Percentiles rank a stretch among this genome's conserved stretches.
Evolutionary conservation across 371 early-diverging fungal species (phyloP).

Genomic region (Rhizopus stolonifer): DNA sequence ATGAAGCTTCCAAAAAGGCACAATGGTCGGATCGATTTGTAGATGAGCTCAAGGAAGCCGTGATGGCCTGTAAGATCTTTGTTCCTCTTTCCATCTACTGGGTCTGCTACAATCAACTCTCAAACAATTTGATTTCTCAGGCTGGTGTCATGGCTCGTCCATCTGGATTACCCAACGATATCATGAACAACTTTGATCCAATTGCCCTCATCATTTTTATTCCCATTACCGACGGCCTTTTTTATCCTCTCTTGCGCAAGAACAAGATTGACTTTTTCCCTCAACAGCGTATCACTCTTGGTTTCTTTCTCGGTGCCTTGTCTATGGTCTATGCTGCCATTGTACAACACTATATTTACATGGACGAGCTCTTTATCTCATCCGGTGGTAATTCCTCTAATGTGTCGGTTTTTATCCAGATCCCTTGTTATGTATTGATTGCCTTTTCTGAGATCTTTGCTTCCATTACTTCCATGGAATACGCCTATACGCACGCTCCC

Average conservation of each 20-base stretch:
- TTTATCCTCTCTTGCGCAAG: slow-evolving; percentile 66
- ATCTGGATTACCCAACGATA: slow-evolving; percentile 50
- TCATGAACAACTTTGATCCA: slow-evolving; percentile 70
- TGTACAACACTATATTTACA: slow-evolving; percentile 68
- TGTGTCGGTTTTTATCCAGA: slow-evolving; percentile 61
- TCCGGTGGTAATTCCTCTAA: slow-evolving; percentile 16
- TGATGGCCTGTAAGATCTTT: slow-evolving; percentile 72
- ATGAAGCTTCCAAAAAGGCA: slow-evolving; percentile 29
- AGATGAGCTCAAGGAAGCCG: slow-evolving; percentile 58
- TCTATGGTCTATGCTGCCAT: slow-evolving; percentile 63
- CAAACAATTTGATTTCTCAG: slow-evolving; percentile 70
- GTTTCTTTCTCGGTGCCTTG: slow-evolving; percentile 59
- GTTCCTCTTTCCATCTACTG: slow-evolving; percentile 69
- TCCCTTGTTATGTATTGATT: slow-evolving; percentile 62
- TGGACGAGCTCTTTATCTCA: slow-evolving; percentile 23
- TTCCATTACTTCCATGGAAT: slow-evolving; percentile 71
- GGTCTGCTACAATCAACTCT: slow-evolving; percentile 73
- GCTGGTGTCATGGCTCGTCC: slow-evolving; percentile 62
- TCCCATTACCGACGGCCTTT: slow-evolving; percentile 61
- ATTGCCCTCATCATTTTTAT: slow-evolving; percentile 67
- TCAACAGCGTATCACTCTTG: slow-evolving; percentile 46
- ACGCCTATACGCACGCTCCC: slow-evolving; percentile 70
- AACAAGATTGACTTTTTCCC: slow-evolving; percentile 27
- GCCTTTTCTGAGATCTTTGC: slow-evolving; percentile 70
- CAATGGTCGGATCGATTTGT: slow-evolving; percentile 68